Evolutionary conservation across 352 stramenopile genomes (phyloP), one percentile per base, ranked within the genome.

Genomic region (Globisporangium uncinulatum): DNA sequence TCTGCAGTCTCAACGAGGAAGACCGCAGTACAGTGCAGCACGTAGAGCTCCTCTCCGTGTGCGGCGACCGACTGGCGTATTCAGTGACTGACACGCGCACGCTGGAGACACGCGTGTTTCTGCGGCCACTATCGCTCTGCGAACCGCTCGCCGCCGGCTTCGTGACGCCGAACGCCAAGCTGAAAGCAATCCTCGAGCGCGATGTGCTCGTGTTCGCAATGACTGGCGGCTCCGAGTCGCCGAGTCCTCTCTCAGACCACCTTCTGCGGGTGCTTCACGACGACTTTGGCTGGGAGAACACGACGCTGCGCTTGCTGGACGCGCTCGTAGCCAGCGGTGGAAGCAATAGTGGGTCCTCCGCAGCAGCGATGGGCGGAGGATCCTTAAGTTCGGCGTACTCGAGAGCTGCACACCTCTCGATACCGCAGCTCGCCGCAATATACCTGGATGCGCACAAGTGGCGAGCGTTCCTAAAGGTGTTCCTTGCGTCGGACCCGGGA

Each of bases 161-260:
- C 57, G 17, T 42, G n/a, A 36, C 29, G 4, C 70, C 63, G 11
- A 76, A 65, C 36, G 46, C 48, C 17, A 66, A 63, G 3, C 66
- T 91, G 41, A 70, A 70, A n/a, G 65, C 72, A 48, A 71, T 91
- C 29, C 65, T 91, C 14, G 76, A 91, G 24, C 70, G 78, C 20
- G 80, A 89, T 41, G 68, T 83, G 45, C 62, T 89, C 32, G 61
- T 75, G 21, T 90, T 88, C 31, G 63, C 68, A 1, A 51, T 76
- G 7, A 65, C 76, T 24, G 71, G 67, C 8, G 70, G 76, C 19
- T 53, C 70, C 45, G 66, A 79, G 15, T 66, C 74, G 3, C 61
- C 69, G 43, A 86, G 70, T 29, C 74, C 77, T 7, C 60, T 88
- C 42, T 75, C 67, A 10, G 67, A 88, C 21, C 34, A 31, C 15